A percentile compares a stretch with the other conserved stretches of the same genome.
Evolutionary conservation across 352 stramenopile genomes (phyloP).

Genomic region (Globisporangium mamillatum): DNA sequence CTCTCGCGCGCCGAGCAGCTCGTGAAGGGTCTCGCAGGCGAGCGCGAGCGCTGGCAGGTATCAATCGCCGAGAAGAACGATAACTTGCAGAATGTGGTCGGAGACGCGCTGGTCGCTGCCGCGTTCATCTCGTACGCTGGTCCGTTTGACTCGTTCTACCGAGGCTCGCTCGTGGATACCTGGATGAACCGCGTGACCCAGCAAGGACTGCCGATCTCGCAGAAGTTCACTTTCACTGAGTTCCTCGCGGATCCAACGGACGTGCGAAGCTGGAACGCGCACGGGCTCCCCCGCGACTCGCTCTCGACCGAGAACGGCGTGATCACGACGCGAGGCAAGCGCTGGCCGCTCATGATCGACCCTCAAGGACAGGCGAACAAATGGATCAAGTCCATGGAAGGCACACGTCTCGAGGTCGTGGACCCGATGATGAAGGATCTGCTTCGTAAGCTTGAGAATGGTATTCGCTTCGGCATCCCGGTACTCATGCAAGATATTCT

Average conservation of each 20-base stretch:
- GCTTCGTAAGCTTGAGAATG: constrained; percentile 92
- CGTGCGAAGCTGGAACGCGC: constrained; percentile 94
- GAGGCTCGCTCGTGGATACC: constrained; percentile 73
- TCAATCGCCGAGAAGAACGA: constrained; percentile 90
- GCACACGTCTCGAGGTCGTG: constrained; percentile 83
- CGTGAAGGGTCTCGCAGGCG: constrained; percentile 90
- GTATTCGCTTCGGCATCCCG: constrained; percentile 91
- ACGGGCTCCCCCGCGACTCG: constrained; percentile 90
- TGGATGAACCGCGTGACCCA: constrained; percentile 90
- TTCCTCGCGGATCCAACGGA: constrained; percentile 93
- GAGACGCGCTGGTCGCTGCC: constrained; percentile 90
- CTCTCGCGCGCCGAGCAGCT: constrained; percentile 93
- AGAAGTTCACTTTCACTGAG: constrained; percentile 89
- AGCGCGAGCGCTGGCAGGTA: constrained; percentile 92
- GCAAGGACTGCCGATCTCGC: constrained; percentile 80
- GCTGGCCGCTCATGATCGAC: constrained; percentile 98
- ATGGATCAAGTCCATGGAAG: constrained; percentile 96
- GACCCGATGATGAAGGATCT: constrained; percentile 96
- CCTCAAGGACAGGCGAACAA: constrained; percentile 95
- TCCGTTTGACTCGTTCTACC: constrained; percentile 93
- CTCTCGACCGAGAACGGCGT: constrained; percentile 96
- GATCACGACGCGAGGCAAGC: constrained; percentile 91
- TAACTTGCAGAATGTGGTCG: constrained; percentile 86
- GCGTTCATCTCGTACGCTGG: constrained; percentile 96
- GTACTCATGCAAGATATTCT: constrained; percentile 95